Conservation (phyloP, 2,329 filamentous ascomycete genomes). For the Cordyceps tenuipes region DNA sequence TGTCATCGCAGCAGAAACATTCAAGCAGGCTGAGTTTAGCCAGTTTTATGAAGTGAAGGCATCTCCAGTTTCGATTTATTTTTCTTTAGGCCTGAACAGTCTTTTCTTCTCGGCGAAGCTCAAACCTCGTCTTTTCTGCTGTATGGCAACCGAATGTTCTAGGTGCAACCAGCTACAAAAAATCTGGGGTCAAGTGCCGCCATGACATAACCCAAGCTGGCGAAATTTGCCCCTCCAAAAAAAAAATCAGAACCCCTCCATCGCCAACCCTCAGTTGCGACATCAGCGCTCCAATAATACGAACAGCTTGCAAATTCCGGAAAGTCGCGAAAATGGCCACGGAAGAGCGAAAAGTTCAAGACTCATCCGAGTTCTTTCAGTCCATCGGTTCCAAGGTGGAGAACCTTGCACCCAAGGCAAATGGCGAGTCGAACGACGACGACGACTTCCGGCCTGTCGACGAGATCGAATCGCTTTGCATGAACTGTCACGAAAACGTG, state of each 20-base stretch:
- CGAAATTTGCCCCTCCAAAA: slow-evolving; percentile 20
- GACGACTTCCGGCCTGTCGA: slow-evolving; percentile 52
- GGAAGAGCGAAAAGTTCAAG: slow-evolving; percentile 29
- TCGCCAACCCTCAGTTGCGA: slow-evolving; percentile 11
- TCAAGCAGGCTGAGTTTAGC: slow-evolving; percentile 41
- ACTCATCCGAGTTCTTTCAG: slow-evolving; percentile 49
- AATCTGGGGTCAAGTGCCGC: slow-evolving; percentile 1
- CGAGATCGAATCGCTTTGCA: slow-evolving; percentile 71
- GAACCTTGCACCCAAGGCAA: slow-evolving; percentile 35
- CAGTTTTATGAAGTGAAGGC: slow-evolving; percentile 39
- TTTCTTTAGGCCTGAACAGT: too few relatives aligned
- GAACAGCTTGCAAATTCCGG: not conserved
- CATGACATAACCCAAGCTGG: slow-evolving; percentile 12
- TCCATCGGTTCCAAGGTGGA: slow-evolving; percentile 54
- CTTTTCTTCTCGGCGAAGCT: not conserved
- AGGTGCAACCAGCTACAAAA: slow-evolving; percentile 2
- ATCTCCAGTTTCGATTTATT: not conserved
- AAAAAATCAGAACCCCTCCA: slow-evolving; percentile 15
- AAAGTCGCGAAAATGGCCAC: slow-evolving; percentile 31
- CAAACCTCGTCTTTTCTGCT: not conserved
- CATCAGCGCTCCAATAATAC: not conserved
- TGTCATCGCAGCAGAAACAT: slow-evolving; percentile 42
- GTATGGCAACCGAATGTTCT: slow-evolving; percentile 5
- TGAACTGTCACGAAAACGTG: slow-evolving; percentile 78
- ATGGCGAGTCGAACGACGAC: slow-evolving; percentile 23